Evolutionary conservation across 768 basidiomycete species (phyloP), one percentile per base, ranked within the genome.

Genomic region (Pleurotus citrinopileatus): DNA sequence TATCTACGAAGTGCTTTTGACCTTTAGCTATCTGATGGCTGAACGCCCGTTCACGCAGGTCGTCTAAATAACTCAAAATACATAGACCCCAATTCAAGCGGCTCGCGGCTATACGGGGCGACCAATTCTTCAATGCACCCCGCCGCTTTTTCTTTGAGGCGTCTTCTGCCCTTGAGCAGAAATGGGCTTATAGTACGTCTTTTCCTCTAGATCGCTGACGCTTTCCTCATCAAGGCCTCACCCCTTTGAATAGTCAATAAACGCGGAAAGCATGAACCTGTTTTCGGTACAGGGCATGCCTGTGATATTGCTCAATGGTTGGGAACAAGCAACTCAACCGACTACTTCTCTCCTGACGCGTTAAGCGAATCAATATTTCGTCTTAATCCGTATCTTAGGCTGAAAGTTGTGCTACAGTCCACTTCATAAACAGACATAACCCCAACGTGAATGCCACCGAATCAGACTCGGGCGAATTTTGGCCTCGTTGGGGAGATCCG

Each of bases 1-100:
- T 70, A 7, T 56, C 60, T 37, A 57, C 61, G 4, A 9, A 15
- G 13, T n/a, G 32, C 23, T 47, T 32, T 28, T 32, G 12, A n/a
- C n/a, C 25, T 4, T 50, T 25, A 60, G 58, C 42, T 63, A 53
- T 46, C 47, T 62, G 10, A 34, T 34, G 9, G 61, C 60, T 3
- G 44, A 54, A 10, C 45, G 52, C 1, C 29, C 29, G 29, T 32
- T 32, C 29, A 13, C 29, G n/a, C n/a, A n/a, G n/a, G n/a, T n/a
- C n/a, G n/a, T n/a, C n/a, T n/a, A n/a, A n/a, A n/a, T n/a, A n/a
- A n/a, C n/a, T n/a, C n/a, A n/a, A n/a, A n/a, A n/a, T n/a, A n/a
- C n/a, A n/a, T n/a, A 73, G 72, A 2, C 73, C 73, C 3, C 48
- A 77, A 58, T 75, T 62, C 59, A 76, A 75, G 55, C 69, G 76